Evolutionary conservation across 495 filamentous ascomycete genomes (phyloP).

Genomic region (Lasiosphaeria hispida): DNA sequence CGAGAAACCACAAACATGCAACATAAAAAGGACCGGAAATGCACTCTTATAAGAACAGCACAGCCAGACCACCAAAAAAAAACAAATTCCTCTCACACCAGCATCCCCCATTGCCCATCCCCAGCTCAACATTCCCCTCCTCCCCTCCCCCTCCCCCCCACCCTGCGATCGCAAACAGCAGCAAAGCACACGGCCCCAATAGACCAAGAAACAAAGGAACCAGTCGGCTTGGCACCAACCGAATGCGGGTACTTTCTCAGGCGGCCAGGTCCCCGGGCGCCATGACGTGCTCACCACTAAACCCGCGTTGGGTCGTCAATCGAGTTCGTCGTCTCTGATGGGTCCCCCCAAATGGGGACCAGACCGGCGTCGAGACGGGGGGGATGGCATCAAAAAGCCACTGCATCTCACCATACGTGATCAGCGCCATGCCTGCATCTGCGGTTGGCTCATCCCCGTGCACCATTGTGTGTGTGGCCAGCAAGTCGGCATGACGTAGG

Average conservation of each 20-base stretch:
- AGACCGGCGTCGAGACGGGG: not conserved
- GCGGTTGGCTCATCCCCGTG: not conserved
- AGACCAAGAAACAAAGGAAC: not conserved
- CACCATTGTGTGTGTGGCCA: too few species aligned
- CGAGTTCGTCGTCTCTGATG: too few species aligned
- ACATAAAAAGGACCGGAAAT: too few species aligned
- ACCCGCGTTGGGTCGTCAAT: not conserved
- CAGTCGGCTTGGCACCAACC: not conserved
- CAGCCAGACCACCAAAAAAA: not conserved
- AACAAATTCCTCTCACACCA: not conserved
- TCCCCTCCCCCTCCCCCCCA: not conserved
- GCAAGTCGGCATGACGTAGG: not conserved
- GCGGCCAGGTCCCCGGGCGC: too few species aligned
- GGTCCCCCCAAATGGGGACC: not conserved
- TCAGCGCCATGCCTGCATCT: slow-evolving; percentile 9
- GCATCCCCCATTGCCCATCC: not conserved
- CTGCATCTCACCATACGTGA: slow-evolving; percentile 20
- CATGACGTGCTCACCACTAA: slow-evolving; percentile 9
- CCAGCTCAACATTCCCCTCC: not conserved
- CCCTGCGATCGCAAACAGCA: not conserved
- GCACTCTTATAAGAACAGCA: too few species aligned
- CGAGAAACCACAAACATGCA: too few species aligned
- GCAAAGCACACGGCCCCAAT: not conserved
- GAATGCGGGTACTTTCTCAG: not conserved
- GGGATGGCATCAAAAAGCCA: slow-evolving; percentile 24